Evolutionary conservation across 169 alveolate genomes (phyloP), one percentile per base, ranked within the genome.

Genomic region (Cryptosporidium baileyi): DNA sequence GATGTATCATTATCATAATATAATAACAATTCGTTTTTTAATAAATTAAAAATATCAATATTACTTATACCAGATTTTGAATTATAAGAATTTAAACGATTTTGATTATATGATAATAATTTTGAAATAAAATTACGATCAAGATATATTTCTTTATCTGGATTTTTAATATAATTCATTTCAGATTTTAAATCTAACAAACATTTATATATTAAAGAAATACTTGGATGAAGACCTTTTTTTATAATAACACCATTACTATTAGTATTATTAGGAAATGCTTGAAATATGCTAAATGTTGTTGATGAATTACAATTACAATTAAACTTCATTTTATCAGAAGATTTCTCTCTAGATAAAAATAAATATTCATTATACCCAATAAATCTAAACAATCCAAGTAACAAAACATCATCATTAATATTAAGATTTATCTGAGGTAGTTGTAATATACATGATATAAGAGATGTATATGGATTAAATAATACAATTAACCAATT

Each of bases 301-400:
- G 9, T 47, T n/a, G n/a, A n/a, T n/a, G n/a, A 24, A 7, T 22
- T 38, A 24, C 63, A 57, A 7, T 38, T 30, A 30, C 63, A 57
- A 13, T 30, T 30, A 24, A 3, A 7, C 6, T 6, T 5, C n/a
- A 9, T 7, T 5, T 13, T 5, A 22, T 22, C 9, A 57, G 0
- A 3, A 6, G 41, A 30, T 24, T 6, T 6, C 6, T 74, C 59
- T 19, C 45, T 36, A 15, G 57, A 26, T n/a, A 74, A 7, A 57
- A 74, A 74, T 36, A 15, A 24, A 43, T 34, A 74, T 19, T 74
- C 85, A 54, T 74, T 67, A 54, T 49, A 74, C 1, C 85, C 85
- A n/a, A 74, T 38, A 34, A 26, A 36, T 4, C 54, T 54, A 41
- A 38, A 74, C 22, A 54, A 9, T 11, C 43, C 85, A 28, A 65